Percentiles rank a stretch among this genome's conserved stretches.
Evolutionary conservation across 2,329 filamentous ascomycete genomes (phyloP).

Genomic region (Xylaria sp.): DNA sequence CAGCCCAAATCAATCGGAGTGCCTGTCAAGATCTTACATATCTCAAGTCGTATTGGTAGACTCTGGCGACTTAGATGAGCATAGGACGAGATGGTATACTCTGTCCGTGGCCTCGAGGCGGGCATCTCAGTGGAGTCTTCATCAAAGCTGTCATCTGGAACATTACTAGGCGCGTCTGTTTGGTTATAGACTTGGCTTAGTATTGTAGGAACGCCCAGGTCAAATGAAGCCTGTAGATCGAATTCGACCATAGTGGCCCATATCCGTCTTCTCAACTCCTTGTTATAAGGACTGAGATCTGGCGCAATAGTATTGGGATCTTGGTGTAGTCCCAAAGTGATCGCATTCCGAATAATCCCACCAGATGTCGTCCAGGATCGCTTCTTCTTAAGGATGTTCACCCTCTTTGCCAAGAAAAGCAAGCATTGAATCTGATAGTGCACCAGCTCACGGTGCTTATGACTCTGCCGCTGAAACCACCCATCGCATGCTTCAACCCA

Average conservation of each 20-base stretch:
- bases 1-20: slow-evolving; percentile 53
- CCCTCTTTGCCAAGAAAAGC: slow-evolving; percentile 55
- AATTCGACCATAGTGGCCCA: slow-evolving; percentile 59
- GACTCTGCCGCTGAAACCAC: slow-evolving; percentile 52
- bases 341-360: slow-evolving; percentile 51
- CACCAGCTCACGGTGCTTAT: slow-evolving; percentile 56
- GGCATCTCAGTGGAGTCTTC: slow-evolving; percentile 48
- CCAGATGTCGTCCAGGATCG: slow-evolving; percentile 56
- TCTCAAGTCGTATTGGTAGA: slow-evolving; percentile 50
- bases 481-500: slow-evolving; percentile 53
- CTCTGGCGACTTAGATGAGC: slow-evolving; percentile 54
- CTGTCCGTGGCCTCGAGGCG: slow-evolving; percentile 43
- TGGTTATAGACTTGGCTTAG: slow-evolving; percentile 53
- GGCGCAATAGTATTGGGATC: slow-evolving; percentile 52
- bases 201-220: slow-evolving; percentile 54
- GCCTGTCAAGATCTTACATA: slow-evolving; percentile 52
- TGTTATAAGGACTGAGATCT: slow-evolving; percentile 53
- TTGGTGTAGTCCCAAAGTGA: slow-evolving; percentile 54
- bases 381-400: slow-evolving; percentile 62
- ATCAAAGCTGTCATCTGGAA: slow-evolving; percentile 54
- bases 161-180: slow-evolving; percentile 50
- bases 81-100: slow-evolving; percentile 56
- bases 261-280: slow-evolving; percentile 56
- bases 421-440: slow-evolving; percentile 58
- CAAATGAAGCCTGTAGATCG: slow-evolving; percentile 57